Evolutionary conservation across 768 basidiomycete species (phyloP), one percentile per base, ranked within the genome.

Genomic region (Tricholoma terreum): DNA sequence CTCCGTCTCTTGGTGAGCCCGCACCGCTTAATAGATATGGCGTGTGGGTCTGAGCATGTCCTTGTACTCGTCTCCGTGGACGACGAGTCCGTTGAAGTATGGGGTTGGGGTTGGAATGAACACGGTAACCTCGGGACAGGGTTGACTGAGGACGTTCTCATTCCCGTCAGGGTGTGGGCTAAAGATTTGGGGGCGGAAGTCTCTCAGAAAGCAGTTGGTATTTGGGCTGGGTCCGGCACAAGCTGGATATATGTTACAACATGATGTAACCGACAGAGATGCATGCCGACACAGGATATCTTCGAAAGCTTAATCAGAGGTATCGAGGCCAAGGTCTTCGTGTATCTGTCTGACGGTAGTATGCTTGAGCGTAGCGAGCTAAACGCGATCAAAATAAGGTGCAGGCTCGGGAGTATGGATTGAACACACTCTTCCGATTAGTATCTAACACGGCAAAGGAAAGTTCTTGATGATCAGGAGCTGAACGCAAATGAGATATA

Each of bases 51-150:
- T 63, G 95, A 98, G 70, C 94, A 98, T 70, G 81, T 92, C 3
- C 71, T 97, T 8, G 71, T 71, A 15, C 62, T 77, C 6, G 54
- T 75, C 58, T 52, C 48, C 22, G n/a, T 40, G 14, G 22, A 34
- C 34, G 12, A 27, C 43, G 45, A 48, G 48, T 50, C 48, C 33
- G 8, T 50, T 1, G 80, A 82, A 60, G 80, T 94, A 0, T 90
- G 85, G 83, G 90, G 84, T 0, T 97, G 95, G 92, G 96, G 96
- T 0, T 98, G 96, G 95, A 98, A 98, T 69, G 96, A 98, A 70
- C 96, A 98, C 67, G 96, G 96, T 6, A 98, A 97, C 70, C 76
- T 98, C 24, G 94, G 91, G 0, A 65, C 84, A 21, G 87, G 85
- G 0, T 75, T 78, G 34, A 83, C 82, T 4, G 72, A 77, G 3